Base-by-base conservation (phyloP, 2,329 filamentous ascomycete genomes). In the Kalmusia sp. region DNA sequence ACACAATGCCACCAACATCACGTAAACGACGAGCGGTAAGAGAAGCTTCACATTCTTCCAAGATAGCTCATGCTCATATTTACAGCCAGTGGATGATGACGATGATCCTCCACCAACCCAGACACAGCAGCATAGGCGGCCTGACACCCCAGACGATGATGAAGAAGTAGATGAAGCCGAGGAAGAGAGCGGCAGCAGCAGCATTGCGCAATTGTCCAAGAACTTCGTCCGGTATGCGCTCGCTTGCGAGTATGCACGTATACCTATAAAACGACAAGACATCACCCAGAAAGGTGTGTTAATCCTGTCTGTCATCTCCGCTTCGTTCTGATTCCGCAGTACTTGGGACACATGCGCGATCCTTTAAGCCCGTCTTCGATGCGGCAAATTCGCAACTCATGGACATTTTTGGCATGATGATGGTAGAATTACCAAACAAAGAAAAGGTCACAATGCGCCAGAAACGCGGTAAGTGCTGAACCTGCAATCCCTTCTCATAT, bases 321-420 rank as follows among this genome's bases (percentile, higher is more conserved):
- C n/a, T n/a, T n/a, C n/a, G n/a, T n/a, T n/a, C n/a, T n/a, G n/a
- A n/a, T n/a, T n/a, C n/a, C n/a, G n/a, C n/a, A n/a, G 91, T 96
- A 0, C 84, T 96, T 8, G 90, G 89, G 0, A 78, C 83, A 15
- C 82, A 87, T 39, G 83, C 85, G 6, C 82, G 88, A 27, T 79
- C 86, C 30, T 98, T 97, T 72, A 92, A 87, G 69, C 73, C 77
- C 11, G 86, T 97, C 3, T 97, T 96, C 67, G 84, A 84, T 0
- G 79, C 84, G 34, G 91, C 93, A 35, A 93, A 99, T 72, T 75
- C 79, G 28, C 84, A 90, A 61, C 78, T 99, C 31, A 80, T 82
- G 41, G 77, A 78, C 2, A 82, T 87, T 1, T 98, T 96, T 75
- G 95, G 95, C n/a, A 96, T 98, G 92, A 84, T 93, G 71, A 84